These are phyloP conservation scores for Hevea brasiliensis DNA, from an alignment of 345 rosid genomes.

Conservation along the genomic window DNA sequence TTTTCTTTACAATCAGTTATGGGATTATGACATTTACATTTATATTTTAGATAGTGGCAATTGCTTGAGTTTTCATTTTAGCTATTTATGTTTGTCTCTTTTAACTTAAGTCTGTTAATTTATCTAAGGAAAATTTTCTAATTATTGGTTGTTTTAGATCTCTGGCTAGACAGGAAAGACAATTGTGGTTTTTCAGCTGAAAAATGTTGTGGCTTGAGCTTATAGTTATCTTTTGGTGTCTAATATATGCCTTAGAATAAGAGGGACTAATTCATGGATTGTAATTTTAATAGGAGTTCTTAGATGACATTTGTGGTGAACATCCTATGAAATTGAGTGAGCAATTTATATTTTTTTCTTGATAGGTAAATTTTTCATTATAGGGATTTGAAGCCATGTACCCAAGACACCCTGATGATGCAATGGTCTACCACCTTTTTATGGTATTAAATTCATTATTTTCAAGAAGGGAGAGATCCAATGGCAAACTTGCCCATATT, in stretches of 20 bases:
- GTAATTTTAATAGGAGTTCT: neutral
- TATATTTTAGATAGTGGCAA: neutral
- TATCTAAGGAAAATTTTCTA: neutral
- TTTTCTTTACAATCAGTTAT: neutral
- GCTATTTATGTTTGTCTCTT: neutral
- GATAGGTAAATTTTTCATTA: neutral
- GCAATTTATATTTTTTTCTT: neutral
- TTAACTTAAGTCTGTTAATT: neutral
- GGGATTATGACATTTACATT: neutral
- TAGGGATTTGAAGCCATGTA: neutral
- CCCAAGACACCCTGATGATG: neutral
- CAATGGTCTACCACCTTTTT: neutral
- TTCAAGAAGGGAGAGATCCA: neutral
- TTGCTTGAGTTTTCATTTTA: neutral
- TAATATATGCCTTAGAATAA: neutral
- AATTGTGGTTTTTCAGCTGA: neutral
- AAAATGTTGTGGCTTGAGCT: neutral
- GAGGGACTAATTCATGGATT: neutral
- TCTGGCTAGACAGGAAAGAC: neutral
- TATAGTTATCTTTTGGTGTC: neutral
- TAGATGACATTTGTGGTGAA: neutral
- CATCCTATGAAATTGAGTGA: neutral
- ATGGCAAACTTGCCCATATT: neutral
- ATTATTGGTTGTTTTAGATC: neutral
- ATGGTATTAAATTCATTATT: too few relatives aligned